Percentiles rank a stretch among this genome's conserved stretches.
These are phyloP conservation scores for Oryza brachyantha DNA, from an alignment of 176 grass and related monocot species.

Conservation along the genomic window DNA sequence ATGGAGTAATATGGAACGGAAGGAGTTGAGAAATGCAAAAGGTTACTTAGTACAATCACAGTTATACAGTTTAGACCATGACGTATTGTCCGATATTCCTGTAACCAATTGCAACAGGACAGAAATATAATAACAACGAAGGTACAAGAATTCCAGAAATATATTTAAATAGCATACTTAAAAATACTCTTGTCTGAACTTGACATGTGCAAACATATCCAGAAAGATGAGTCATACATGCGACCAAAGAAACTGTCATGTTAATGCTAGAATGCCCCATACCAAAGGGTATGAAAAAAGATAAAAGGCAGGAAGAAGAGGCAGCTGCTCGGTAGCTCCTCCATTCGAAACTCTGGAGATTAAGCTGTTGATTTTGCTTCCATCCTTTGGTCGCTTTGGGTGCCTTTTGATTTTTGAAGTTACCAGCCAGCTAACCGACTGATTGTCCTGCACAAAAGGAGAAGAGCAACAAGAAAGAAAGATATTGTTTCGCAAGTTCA, in stretches of 20 bases:
- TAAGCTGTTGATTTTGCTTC: not conserved
- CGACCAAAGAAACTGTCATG: not conserved
- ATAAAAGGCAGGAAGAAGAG: not conserved
- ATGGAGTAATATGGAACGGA: no score
- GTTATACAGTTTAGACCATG: not conserved
- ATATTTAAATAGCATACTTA: not conserved
- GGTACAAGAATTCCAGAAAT: not conserved
- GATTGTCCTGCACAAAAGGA: conserved; percentile 38
- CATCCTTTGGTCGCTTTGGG: conserved; percentile 21
- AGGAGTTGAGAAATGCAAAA: no score
- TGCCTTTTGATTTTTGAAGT: not conserved
- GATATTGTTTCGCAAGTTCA: conserved; percentile 15
- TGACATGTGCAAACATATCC: not conserved
- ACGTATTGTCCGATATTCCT: not conserved
- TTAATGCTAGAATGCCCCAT: not conserved
- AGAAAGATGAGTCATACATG: conserved; percentile 19
- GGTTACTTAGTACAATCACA: not conserved
- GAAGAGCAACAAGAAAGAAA: conserved; percentile 13
- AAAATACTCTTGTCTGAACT: not conserved
- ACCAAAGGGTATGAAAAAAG: not conserved
- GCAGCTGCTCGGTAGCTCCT: not conserved
- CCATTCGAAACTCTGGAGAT: not conserved
- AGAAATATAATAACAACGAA: not conserved
- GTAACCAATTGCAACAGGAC: not conserved
- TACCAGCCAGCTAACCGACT: conserved; percentile 14